phyloP scores from a whole-genome alignment of 768 basidiomycete species.

The Lactifluus volemus region DNA sequence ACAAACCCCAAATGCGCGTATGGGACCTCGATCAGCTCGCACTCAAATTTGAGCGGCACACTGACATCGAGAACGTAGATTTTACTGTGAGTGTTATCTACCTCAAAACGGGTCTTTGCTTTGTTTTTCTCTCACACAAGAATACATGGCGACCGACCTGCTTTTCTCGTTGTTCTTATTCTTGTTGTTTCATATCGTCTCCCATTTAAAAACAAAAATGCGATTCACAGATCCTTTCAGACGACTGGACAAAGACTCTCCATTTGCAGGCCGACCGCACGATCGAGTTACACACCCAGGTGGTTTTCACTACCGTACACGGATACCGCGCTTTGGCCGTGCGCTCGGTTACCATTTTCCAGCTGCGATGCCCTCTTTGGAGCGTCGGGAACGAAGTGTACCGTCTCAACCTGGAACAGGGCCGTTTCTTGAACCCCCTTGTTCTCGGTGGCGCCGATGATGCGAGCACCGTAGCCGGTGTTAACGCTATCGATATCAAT shows the following conservation, averaged over 20 bases:
- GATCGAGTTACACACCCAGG: conserved; percentile 89
- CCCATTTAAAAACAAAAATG: background rate
- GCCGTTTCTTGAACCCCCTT: conserved; percentile 82
- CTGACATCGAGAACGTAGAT: conserved; percentile 95
- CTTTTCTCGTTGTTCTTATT: background rate
- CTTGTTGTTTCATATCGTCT: background rate
- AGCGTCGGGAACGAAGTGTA: conserved; percentile 83
- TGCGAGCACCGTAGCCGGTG: conserved; percentile 59
- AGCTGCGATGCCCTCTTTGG: conserved; percentile 86
- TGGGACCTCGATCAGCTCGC: conserved; percentile 93
- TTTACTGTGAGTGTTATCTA: conserved; percentile 65
- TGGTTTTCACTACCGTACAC: conserved; percentile 84
- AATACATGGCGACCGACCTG: too few species aligned
- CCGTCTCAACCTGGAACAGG: conserved; percentile 92
- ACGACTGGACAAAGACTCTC: conserved; percentile 98
- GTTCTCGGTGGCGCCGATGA: conserved; percentile 42
- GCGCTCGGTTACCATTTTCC: conserved; percentile 85
- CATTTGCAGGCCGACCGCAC: conserved; percentile 96
- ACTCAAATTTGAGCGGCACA: conserved; percentile 91
- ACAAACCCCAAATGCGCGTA: conserved; percentile 95
- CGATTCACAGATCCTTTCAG: conserved; percentile 68
- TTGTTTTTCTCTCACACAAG: background rate
- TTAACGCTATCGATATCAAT: conserved; percentile 90
- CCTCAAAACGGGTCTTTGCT: background rate
- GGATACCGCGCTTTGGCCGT: conserved; percentile 92